phyloP scores from a whole-genome alignment of 768 basidiomycete species.

The Boletus vermiculosoides region DNA sequence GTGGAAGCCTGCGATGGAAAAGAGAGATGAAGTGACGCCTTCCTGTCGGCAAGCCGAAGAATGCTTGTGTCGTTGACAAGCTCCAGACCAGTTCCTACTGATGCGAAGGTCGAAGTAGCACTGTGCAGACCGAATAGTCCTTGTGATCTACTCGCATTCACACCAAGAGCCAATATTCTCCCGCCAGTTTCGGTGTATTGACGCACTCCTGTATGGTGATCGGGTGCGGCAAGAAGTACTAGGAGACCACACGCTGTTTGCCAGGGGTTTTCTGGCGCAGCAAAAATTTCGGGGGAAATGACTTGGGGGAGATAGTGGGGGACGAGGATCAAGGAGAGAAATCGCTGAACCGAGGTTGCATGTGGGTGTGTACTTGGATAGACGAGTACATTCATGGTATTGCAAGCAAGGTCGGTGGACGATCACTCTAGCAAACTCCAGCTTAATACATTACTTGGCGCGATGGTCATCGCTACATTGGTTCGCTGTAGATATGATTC shows the following conservation, averaged over 20 bases:
- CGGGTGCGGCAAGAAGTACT: conserved; percentile 65
- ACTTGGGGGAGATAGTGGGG: conserved; percentile 80
- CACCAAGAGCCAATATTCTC: conserved; percentile 63
- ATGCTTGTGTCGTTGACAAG: conserved; percentile 29
- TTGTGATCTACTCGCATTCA: conserved; percentile 54
- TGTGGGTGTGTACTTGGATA: conserved; percentile 64
- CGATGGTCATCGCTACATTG: background rate
- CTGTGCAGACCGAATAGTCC: conserved; percentile 32
- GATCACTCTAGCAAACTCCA: no score
- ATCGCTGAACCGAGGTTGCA: conserved; percentile 44
- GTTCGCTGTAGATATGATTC: fast-evolving
- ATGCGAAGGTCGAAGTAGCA: conserved; percentile 42
- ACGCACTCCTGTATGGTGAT: conserved; percentile 45
- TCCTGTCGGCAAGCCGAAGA: conserved; percentile 28
- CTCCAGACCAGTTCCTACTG: conserved; percentile 31
- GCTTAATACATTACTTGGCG: no score
- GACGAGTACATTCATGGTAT: conserved; percentile 69
- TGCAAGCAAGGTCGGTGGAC: background rate
- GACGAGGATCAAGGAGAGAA: conserved; percentile 55
- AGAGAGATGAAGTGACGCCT: conserved; percentile 24
- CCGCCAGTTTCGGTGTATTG: conserved; percentile 70
- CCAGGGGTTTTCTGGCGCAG: conserved; percentile 73
- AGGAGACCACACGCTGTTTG: conserved; percentile 69
- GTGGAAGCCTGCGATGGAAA: conserved; percentile 21
- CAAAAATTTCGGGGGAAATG: conserved; percentile 55